phyloP scores from a whole-genome alignment of 306 rosid genomes.

The Acacia confusa region DNA sequence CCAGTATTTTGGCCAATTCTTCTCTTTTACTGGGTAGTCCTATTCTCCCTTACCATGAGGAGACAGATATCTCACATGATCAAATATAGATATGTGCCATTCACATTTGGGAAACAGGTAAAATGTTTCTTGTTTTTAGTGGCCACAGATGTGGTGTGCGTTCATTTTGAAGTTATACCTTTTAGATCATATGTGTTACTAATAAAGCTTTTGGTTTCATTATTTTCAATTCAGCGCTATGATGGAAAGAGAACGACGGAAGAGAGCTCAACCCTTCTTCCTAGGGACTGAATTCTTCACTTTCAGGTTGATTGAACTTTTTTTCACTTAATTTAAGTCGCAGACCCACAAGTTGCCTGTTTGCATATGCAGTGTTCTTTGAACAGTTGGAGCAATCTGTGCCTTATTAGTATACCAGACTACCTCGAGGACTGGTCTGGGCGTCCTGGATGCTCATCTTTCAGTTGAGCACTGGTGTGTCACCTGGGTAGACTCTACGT shows the following conservation, averaged over 20 bases:
- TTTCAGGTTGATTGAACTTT: conserved; percentile 40
- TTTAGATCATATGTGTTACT: conserved; percentile 17
- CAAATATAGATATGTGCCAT: conserved; percentile 91
- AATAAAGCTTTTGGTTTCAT: conserved; percentile 10
- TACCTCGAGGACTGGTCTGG: conserved; percentile 32
- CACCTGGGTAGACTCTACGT: conserved; percentile 27
- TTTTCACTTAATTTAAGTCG: conserved; percentile 32
- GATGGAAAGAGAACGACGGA: conserved; percentile 58
- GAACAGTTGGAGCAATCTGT: conserved; percentile 41
- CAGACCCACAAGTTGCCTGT: conserved; percentile 27
- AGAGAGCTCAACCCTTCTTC: conserved; percentile 48
- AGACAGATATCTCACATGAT: conserved; percentile 94
- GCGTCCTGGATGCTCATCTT: conserved; percentile 20
- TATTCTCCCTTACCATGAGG: conserved; percentile 87
- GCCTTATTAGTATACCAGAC: conserved; percentile 28
- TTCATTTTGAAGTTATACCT: background rate
- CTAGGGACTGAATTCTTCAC: conserved; percentile 52
- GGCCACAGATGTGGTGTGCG: background rate
- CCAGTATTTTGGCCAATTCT: conserved; percentile 99
- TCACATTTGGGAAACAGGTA: conserved; percentile 96
- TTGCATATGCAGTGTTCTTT: conserved; percentile 38
- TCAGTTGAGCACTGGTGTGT: conserved; percentile 33
- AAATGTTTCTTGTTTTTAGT: background rate
- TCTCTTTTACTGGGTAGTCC: conserved; percentile 87
- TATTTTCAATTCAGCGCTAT: conserved; percentile 60